Evolutionary conservation across 2,329 filamentous ascomycete species (phyloP).

Genomic region (Xylaria sp.): DNA sequence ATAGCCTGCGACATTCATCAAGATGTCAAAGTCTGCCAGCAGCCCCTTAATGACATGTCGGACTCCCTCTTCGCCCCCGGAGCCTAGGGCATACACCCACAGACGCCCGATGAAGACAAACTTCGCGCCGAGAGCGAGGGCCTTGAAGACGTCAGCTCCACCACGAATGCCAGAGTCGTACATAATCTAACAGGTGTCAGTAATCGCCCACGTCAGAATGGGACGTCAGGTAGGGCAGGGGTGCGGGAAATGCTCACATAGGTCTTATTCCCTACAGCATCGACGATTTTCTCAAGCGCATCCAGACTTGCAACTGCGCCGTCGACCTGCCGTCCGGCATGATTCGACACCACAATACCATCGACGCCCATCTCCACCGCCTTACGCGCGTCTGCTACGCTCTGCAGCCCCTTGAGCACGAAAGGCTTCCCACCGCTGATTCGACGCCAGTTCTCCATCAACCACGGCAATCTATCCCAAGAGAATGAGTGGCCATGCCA

Average conservation of each 20-base stretch:
- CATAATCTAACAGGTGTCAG: constrained; percentile 56
- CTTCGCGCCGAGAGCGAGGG: constrained; percentile 68
- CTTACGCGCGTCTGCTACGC: constrained; percentile 65
- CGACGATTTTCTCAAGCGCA: constrained; percentile 67
- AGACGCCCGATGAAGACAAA: constrained; percentile 67
- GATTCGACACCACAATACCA: constrained; percentile 69
- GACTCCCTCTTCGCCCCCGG: constrained; percentile 68
- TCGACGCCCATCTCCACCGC: constrained; percentile 67
- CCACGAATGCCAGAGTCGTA: constrained; percentile 69
- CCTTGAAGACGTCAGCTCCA: constrained; percentile 68
- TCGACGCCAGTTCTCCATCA: constrained; percentile 68
- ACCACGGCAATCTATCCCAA: constrained; percentile 71
- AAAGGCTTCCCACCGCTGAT: constrained; percentile 68
- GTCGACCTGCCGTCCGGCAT: constrained; percentile 69
- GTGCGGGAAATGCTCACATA: constrained; percentile 44
- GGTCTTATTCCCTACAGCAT: constrained; percentile 50
- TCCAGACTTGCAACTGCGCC: constrained; percentile 69
- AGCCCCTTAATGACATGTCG: constrained; percentile 70
- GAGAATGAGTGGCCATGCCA: constrained; percentile 71
- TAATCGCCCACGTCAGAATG: background rate
- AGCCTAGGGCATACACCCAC: constrained; percentile 69
- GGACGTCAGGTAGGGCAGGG: background rate
- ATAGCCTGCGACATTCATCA: constrained; percentile 68
- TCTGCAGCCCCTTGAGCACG: constrained; percentile 71
- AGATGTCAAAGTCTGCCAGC: constrained; percentile 69